Evolutionary conservation across 495 filamentous ascomycete genomes (phyloP).

Genomic region (Neurospora sublineolata): DNA sequence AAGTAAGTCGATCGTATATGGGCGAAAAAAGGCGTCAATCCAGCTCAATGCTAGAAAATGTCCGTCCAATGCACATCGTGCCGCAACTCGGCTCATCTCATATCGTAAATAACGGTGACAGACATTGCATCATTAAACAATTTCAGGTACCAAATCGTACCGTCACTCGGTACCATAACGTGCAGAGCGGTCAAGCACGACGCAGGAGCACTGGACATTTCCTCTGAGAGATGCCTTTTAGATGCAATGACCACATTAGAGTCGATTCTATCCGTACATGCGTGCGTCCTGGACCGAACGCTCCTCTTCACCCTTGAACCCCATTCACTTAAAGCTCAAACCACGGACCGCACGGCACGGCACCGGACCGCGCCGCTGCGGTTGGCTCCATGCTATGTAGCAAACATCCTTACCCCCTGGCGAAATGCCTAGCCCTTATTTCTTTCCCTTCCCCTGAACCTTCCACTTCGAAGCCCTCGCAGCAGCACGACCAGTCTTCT

Average conservation of each 20-base stretch:
- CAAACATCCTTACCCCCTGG: neutral
- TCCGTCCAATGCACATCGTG: no score
- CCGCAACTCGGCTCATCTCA: no score
- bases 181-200: neutral
- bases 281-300: neutral
- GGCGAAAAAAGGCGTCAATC: no score
- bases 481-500: constrained; percentile 17
- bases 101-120: no score
- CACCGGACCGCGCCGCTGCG: neutral
- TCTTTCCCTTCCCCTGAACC: constrained; percentile 1
- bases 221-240: neutral
- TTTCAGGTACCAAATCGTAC: no score
- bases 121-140: no score
- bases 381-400: neutral
- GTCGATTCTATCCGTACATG: neutral
- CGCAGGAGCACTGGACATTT: neutral
- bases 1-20: no score
- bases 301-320: neutral
- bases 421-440: neutral
- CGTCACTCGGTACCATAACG: no score
- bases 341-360: neutral
- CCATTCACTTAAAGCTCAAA: neutral
- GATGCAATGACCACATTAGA: neutral
- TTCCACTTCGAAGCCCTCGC: constrained; percentile 54
- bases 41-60: no score